Conservation (phyloP, 257 asterid genomes). For the Cynanchum wilfordii region DNA sequence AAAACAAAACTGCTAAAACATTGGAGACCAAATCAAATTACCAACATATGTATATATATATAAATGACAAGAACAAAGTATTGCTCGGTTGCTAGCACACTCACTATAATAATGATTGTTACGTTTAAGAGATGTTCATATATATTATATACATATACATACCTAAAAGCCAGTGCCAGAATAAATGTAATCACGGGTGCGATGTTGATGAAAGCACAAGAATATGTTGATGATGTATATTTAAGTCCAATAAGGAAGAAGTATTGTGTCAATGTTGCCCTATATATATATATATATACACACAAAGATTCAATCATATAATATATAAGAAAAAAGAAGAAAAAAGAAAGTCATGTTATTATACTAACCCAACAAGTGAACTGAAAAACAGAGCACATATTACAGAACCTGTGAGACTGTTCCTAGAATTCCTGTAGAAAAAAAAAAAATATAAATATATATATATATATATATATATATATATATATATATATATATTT, state of each 20-base stretch:
- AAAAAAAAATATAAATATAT: no score
- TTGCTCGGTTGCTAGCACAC: no score
- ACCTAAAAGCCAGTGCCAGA: constrained; percentile 60
- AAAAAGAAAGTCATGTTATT: not conserved
- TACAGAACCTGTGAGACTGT: constrained; percentile 42
- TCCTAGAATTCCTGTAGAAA: constrained; percentile 46
- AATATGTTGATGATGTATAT: constrained; percentile 66
- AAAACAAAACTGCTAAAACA: not conserved
- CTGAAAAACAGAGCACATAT: constrained; percentile 48
- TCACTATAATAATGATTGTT: no score
- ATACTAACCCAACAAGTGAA: constrained; percentile 66
- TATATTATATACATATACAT: no score
- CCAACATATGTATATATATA: not conserved
- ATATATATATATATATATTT: not conserved
- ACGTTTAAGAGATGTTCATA: no score
- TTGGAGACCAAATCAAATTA: not conserved
- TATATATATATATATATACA: constrained; percentile 16
- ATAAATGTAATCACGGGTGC: constrained; percentile 66
- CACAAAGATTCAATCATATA: not conserved
- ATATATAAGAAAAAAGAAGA: not conserved
- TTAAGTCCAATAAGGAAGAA: constrained; percentile 65
- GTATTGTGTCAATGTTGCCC: constrained; percentile 64
- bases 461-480: no score
- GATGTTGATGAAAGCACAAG: constrained; percentile 65
- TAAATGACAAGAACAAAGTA: no score